Percentiles rank a stretch among this genome's conserved stretches.
phyloP scores from a whole-genome alignment of 2,329 filamentous ascomycete genomes.

The Hirsutella thompsonii region DNA sequence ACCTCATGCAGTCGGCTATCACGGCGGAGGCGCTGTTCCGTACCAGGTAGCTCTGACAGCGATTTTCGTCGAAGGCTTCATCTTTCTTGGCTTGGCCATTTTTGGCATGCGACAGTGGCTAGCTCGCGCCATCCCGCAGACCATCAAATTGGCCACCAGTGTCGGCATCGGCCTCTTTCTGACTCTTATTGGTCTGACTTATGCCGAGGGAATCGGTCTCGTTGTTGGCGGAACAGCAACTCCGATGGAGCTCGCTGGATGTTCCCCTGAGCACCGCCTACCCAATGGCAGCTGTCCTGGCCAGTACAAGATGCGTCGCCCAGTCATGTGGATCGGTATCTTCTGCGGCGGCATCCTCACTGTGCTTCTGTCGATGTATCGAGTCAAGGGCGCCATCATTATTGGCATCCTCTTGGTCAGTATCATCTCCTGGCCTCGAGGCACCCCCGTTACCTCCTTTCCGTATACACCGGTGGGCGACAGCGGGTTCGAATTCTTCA shows the following conservation, averaged over 20 bases:
- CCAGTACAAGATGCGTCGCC: constrained; percentile 64
- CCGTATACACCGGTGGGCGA: constrained; percentile 59
- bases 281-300: constrained; percentile 45
- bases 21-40: constrained; percentile 60
- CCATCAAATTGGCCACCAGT: constrained; percentile 77
- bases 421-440: constrained; percentile 78
- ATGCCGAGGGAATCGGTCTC: constrained; percentile 70
- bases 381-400: constrained; percentile 78
- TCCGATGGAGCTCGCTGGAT: constrained; percentile 65
- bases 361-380: constrained; percentile 69
- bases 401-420: constrained; percentile 71
- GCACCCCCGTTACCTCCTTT: constrained; percentile 68
- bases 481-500: constrained; percentile 72
- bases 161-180: constrained; percentile 79
- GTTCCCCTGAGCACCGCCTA: constrained; percentile 28
- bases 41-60: constrained; percentile 70
- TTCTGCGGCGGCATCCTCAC: constrained; percentile 77
- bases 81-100: constrained; percentile 70
- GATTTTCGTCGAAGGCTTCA: constrained; percentile 78
- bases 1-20: constrained; percentile 46
- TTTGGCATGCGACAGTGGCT: constrained; percentile 81
- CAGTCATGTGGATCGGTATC: constrained; percentile 78
- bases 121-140: constrained; percentile 67
- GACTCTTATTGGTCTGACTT: constrained; percentile 63
- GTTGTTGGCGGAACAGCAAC: constrained; percentile 56